Conservation (phyloP, 176 grass and related monocot genomes). For the Cenchrus purpureus region DNA sequence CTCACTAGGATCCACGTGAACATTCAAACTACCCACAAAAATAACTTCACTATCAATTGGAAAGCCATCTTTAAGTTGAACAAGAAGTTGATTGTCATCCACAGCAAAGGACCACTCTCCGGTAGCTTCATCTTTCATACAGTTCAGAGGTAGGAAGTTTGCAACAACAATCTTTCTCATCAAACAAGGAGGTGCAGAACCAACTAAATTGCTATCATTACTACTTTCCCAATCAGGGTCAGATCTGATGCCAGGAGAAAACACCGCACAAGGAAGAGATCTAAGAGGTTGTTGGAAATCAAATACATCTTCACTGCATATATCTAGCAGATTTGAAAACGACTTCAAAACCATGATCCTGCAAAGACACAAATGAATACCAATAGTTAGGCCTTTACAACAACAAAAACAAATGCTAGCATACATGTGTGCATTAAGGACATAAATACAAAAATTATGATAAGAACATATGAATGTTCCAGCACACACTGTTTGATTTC, state of each 20-base stretch:
- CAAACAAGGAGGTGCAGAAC: conserved; percentile 12
- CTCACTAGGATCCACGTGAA: conserved; percentile 65
- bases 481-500: neutral
- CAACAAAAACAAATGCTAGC: neutral
- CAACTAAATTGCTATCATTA: conserved; percentile 40
- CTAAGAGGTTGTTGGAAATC: conserved; percentile 55
- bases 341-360: conserved; percentile 68
- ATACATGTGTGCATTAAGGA: neutral
- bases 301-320: conserved; percentile 43
- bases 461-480: conserved; percentile 1
- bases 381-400: conserved; percentile 26
- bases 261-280: conserved; percentile 57
- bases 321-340: conserved; percentile 66
- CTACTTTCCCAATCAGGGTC: conserved; percentile 52
- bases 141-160: conserved; percentile 79
- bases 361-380: conserved; percentile 7
- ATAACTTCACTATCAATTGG: conserved; percentile 57
- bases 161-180: conserved; percentile 77
- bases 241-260: conserved; percentile 52
- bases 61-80: conserved; percentile 83
- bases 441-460: neutral
- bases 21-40: conserved; percentile 77
- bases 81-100: conserved; percentile 75
- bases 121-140: conserved; percentile 60
- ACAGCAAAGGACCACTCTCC: conserved; percentile 65